Percentiles rank a stretch among this genome's conserved stretches.
These are phyloP conservation scores for Geranium rotundifolium DNA, from an alignment of 345 rosid species.

Conservation along the genomic window DNA sequence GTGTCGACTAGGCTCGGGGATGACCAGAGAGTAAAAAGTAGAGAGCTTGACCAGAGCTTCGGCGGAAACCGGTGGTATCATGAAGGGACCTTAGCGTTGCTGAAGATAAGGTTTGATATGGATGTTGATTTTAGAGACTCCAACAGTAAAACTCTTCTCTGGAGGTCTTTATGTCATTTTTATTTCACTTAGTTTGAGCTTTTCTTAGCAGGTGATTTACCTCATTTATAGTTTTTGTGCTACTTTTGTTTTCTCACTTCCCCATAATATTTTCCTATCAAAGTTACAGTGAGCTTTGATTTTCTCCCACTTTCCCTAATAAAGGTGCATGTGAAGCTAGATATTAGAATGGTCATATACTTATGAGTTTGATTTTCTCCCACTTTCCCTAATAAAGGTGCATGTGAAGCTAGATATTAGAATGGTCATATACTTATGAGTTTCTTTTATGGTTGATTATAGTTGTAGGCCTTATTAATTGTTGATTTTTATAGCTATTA, in stretches of 20 bases:
- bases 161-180: slow-evolving; percentile 66
- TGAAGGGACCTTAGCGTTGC: slow-evolving; percentile 60
- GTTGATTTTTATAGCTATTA: no score
- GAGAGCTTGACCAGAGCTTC: slow-evolving; percentile 37
- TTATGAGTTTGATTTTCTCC: not conserved
- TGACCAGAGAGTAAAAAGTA: slow-evolving; percentile 16
- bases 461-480: not conserved
- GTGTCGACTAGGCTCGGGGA: slow-evolving; percentile 3
- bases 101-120: slow-evolving; percentile 81
- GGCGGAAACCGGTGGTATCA: slow-evolving; percentile 73
- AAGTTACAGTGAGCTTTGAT: not conserved
- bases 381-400: not conserved
- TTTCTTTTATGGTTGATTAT: not conserved
- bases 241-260: not conserved
- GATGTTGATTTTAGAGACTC: slow-evolving; percentile 65
- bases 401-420: not conserved
- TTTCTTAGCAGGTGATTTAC: no score
- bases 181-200: no score
- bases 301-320: not conserved
- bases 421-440: not conserved
- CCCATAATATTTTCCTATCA: no score
- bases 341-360: no score
- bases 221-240: no score
- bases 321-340: not conserved
- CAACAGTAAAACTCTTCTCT: slow-evolving; percentile 56